Conservation (phyloP, 1,284 basidiomycete genomes). For the Rhodotorula sp. region DNA sequence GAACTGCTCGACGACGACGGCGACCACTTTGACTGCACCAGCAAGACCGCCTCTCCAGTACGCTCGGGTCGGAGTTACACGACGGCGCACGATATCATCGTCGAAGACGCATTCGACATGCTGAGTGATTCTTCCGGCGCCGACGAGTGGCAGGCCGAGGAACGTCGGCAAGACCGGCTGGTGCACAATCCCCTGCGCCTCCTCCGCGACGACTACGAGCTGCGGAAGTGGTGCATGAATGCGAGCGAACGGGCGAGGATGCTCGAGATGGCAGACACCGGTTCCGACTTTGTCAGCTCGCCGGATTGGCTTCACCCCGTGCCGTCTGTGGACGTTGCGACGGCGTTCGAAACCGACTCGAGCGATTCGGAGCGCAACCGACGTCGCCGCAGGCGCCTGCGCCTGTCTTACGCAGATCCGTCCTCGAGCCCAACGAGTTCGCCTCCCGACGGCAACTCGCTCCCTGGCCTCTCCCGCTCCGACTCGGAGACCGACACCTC, state of each 20-base stretch:
- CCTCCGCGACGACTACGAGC: conserved; percentile 21
- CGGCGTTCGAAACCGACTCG: not conserved
- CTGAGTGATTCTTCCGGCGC: not conserved
- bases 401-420: not conserved
- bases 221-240: conserved; percentile 23
- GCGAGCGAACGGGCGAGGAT: conserved; percentile 15
- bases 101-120: not conserved
- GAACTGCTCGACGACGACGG: conserved; percentile 29
- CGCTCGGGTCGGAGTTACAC: not conserved
- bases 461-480: not conserved
- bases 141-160: conserved; percentile 4
- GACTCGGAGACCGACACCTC: not conserved
- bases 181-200: conserved; percentile 16
- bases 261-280: not conserved
- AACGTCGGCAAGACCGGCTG: conserved; percentile 7
- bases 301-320: conserved; percentile 12
- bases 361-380: conserved; percentile 11
- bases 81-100: not conserved
- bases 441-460: not conserved
- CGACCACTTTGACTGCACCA: conserved; percentile 12
- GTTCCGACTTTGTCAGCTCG: not conserved
- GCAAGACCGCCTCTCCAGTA: not conserved
- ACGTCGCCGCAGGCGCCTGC: not conserved
- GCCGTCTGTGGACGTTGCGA: conserved; percentile 2
- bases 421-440: not conserved